Base-by-base conservation (phyloP, 2,329 filamentous ascomycete genomes). In the Kalaharituber pfeilii region DNA sequence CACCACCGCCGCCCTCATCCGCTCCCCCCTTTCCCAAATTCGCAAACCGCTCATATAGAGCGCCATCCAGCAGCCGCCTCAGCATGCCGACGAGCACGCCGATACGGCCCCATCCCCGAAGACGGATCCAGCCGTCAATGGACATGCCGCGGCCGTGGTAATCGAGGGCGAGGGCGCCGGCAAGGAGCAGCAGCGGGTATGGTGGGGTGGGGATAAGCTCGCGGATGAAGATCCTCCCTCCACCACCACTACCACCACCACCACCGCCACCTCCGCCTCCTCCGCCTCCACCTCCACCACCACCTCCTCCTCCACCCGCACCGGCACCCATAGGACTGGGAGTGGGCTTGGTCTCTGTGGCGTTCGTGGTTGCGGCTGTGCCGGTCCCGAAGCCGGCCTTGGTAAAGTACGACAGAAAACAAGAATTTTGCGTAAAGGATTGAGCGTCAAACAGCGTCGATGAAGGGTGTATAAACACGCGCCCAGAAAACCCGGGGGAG, bases 151-250 rank as follows among this genome's bases (percentile, higher is more conserved):
- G 75, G 5, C 89, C 89, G 44, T 87, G 72, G 0, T 87, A 94
- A 69, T 96, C 91, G 2, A 96, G 78, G 56, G 80, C 78, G 51
- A 96, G 86, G 1, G 79, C 74, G 0, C 91, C 91, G 1, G 82
- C 84, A 68, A 98, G 96, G 55, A 98, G 75, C 25, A 98, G 77
- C 29, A 95, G 72, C 0, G 83, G 83, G 67, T 89, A 96, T 0
- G 84, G 80, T 64, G 94, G 95, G 68, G 95, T 89, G 1, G 91
- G 91, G 13, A 89, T 96, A 49, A 95, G 69, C 64, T 96, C 89
- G 22, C 89, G 75, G 24, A 96, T 79, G 66, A 94, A 96, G 2
- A 94, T 79, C 71, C 96, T 96, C 8, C 52, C 53, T 25, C 54
- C 55, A 49, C 15, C 18, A 22, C 15, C n/a, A n/a, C n/a, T n/a